phyloP scores from a whole-genome alignment of 495 filamentous ascomycete species.

The Parachaetomium inaequale region DNA sequence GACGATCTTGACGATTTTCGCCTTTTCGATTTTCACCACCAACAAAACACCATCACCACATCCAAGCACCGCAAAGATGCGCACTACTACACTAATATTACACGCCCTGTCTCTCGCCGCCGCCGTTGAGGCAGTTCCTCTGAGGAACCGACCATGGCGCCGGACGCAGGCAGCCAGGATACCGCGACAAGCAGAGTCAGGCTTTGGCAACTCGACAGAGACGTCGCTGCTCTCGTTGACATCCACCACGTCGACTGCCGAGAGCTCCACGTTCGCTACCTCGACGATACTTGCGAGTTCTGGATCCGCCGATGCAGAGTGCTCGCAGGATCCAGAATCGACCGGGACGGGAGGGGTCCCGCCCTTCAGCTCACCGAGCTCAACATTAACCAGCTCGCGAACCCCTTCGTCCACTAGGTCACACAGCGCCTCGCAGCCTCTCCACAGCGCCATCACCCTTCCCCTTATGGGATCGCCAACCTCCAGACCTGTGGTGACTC shows the following conservation, averaged over 20 bases:
- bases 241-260: background rate
- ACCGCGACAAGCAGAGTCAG: slow-evolving; percentile 6
- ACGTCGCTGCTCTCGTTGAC: background rate
- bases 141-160: slow-evolving; percentile 8
- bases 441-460: slow-evolving; percentile 3
- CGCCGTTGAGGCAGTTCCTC: slow-evolving; percentile 30
- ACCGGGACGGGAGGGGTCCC: background rate
- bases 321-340: background rate
- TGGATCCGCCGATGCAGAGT: background rate
- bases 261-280: background rate
- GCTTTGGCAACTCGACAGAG: background rate
- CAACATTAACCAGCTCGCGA: background rate
- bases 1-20: background rate
- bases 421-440: background rate
- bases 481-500: background rate
- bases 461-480: background rate
- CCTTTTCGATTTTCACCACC: background rate
- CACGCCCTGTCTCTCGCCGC: slow-evolving; percentile 15
- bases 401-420: background rate
- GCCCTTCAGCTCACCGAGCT: background rate
- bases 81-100: slow-evolving; percentile 16
- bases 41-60: background rate
- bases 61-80: slow-evolving; percentile 23
- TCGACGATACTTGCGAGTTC: background rate
- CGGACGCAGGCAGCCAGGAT: slow-evolving; percentile 3